phyloP scores from a whole-genome alignment of 305 asterid genomes.

The Nicotiana rustica region DNA sequence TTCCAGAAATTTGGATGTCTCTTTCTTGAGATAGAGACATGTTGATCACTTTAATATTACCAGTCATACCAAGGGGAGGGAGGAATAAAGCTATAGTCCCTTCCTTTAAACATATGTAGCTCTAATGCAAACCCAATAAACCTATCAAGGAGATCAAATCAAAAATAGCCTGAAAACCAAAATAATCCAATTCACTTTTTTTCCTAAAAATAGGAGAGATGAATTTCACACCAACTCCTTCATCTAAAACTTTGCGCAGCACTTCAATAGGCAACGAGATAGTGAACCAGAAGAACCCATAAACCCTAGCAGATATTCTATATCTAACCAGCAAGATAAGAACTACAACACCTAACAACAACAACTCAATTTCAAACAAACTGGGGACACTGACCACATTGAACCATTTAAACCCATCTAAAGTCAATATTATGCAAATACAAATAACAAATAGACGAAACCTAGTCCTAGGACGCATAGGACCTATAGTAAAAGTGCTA shows the following conservation, averaged over 20 bases:
- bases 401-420: too few relatives aligned
- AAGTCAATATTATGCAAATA: too few relatives aligned
- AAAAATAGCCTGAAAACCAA: neutral
- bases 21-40: neutral
- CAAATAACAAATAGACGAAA: too few relatives aligned
- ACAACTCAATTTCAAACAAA: too few relatives aligned
- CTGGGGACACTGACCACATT: too few relatives aligned
- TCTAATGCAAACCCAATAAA: neutral
- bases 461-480: too few relatives aligned
- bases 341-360: too few relatives aligned
- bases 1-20: neutral
- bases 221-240: neutral
- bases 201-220: neutral
- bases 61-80: neutral
- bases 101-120: too few relatives aligned
- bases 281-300: neutral
- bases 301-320: neutral
- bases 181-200: conserved; percentile 24
- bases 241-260: neutral
- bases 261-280: neutral
- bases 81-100: neutral
- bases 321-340: too few relatives aligned
- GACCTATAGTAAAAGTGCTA: too few relatives aligned
- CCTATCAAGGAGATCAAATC: neutral
- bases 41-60: neutral